Evolutionary conservation across 345 rosid genomes (phyloP), one percentile per base, ranked within the genome.

Genomic region (Psidium friedrichsthalianum): DNA sequence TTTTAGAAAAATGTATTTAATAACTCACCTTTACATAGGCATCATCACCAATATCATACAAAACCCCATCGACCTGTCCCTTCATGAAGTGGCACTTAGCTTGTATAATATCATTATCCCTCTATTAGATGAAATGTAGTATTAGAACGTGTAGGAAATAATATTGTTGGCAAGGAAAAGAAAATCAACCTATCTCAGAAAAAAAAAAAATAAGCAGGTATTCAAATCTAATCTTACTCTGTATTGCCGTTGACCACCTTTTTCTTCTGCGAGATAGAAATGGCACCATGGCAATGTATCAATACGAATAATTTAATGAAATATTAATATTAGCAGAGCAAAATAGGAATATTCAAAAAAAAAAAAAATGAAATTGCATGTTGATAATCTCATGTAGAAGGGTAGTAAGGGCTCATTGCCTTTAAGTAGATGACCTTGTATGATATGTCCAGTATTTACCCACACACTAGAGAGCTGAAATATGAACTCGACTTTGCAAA

Each of bases 1-100:
- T 36, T 5, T 8, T 6, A 42, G n/a, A 47, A 85, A 58, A 2
- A 42, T 55, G 21, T 36, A 29, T 52, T n/a, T n/a, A 25, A 51
- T 29, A 25, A 76, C 90, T 90, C 54, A 91, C 98, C 69, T 94
- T 56, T 13, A 96, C 98, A 85, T 91, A 84, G 6, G 96, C 98
- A 88, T 93, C 91, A 51, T 95, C 95, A 32, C 89, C 61, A 44
- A 96, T 93, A 59, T 90, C 64, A 78, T 88, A 94, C 0, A 76
- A 24, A 14, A 82, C 11, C 36, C 93, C 91, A 85, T 94, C 98
- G 25, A 95, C 93, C 32, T 86, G 42, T 0, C 95, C 97, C 56
- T 69, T 74, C 0, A 49, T 74, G 32, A 84, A 94, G 61, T 96
- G 97, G 81, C 89, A 32, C 21, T 87, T 86, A 6, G 95, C 95